phyloP scores from a whole-genome alignment of 2,329 filamentous ascomycete species.

The Nothomitra cinnamomea region DNA sequence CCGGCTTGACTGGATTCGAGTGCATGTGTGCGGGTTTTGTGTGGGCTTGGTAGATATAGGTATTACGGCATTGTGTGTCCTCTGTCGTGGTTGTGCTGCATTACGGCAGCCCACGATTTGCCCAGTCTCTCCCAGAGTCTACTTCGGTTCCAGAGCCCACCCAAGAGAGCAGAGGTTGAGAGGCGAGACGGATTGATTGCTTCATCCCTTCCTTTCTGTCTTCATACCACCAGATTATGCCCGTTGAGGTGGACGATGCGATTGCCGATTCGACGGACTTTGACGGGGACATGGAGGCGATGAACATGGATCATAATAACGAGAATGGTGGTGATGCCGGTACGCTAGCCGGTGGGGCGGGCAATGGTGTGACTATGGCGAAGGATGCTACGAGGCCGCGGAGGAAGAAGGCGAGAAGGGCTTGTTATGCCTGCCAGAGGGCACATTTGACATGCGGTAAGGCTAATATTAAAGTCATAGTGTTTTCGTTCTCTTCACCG shows the following conservation, averaged over 20 bases:
- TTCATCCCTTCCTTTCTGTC: too few relatives aligned
- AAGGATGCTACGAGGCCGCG: conserved; percentile 83
- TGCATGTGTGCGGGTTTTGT: too few relatives aligned
- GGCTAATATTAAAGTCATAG: background rate
- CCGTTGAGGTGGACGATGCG: background rate
- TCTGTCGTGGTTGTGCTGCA: too few relatives aligned
- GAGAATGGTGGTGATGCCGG: background rate
- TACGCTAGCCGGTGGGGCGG: too few relatives aligned
- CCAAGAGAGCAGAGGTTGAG: too few relatives aligned
- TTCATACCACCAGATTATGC: background rate
- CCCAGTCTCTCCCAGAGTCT: too few relatives aligned
- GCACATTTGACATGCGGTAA: conserved; percentile 93
- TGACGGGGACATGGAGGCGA: conserved; percentile 1
- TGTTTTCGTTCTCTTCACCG: background rate
- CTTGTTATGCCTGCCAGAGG: conserved; percentile 91
- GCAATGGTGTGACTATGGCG: conserved; percentile 23
- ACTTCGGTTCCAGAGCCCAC: too few relatives aligned
- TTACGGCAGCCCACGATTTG: too few relatives aligned
- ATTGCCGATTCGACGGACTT: background rate
- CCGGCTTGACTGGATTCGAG: too few relatives aligned
- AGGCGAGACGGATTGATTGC: too few relatives aligned
- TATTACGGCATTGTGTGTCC: too few relatives aligned
- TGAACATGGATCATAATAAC: background rate
- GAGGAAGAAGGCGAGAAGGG: conserved; percentile 87
- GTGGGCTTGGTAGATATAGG: too few relatives aligned